Conservation (phyloP, 1,284 basidiomycete species). For the Boletus holoroseus region DNA sequence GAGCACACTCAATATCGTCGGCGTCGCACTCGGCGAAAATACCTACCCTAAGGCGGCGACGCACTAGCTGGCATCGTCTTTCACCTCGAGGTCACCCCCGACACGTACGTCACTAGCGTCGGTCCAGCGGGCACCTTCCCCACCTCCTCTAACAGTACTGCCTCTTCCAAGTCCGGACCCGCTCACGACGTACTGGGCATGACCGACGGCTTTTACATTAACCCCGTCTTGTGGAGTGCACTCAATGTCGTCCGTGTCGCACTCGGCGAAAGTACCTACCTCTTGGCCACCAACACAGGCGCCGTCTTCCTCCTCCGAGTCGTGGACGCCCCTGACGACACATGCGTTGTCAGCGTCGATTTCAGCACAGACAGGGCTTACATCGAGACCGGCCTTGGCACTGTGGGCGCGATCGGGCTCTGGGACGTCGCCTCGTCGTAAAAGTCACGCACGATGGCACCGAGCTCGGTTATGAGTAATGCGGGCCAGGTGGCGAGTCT, state of each 20-base stretch:
- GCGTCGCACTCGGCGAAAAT: conserved; percentile 77
- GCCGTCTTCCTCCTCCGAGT: conserved; percentile 74
- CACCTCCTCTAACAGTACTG: conserved; percentile 57
- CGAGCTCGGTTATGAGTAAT: conserved; percentile 23
- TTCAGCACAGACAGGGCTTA: conserved; percentile 87
- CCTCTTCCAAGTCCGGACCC: conserved; percentile 69
- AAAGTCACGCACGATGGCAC: conserved; percentile 83
- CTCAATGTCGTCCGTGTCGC: conserved; percentile 87
- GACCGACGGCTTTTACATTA: conserved; percentile 96
- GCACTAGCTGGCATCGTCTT: conserved; percentile 64
- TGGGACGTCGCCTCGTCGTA: conserved; percentile 85
- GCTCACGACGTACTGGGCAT: conserved; percentile 95
- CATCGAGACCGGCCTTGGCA: conserved; percentile 82
- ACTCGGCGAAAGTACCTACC: conserved; percentile 75
- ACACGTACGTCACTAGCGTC: conserved; percentile 71
- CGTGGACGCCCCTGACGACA: conserved; percentile 67
- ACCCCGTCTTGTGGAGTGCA: conserved; percentile 85
- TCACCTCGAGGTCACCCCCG: conserved; percentile 71
- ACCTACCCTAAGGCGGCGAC: conserved; percentile 92
- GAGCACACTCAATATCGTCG: conserved; percentile 82
- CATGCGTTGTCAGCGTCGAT: conserved; percentile 73
- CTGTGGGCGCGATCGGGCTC: conserved; percentile 90
- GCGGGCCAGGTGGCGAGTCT: conserved; percentile 74
- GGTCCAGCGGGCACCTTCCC: conserved; percentile 86
- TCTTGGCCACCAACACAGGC: conserved; percentile 93